phyloP scores from a whole-genome alignment of 805 yeast species.

The Kluyveromyces siamensis region DNA sequence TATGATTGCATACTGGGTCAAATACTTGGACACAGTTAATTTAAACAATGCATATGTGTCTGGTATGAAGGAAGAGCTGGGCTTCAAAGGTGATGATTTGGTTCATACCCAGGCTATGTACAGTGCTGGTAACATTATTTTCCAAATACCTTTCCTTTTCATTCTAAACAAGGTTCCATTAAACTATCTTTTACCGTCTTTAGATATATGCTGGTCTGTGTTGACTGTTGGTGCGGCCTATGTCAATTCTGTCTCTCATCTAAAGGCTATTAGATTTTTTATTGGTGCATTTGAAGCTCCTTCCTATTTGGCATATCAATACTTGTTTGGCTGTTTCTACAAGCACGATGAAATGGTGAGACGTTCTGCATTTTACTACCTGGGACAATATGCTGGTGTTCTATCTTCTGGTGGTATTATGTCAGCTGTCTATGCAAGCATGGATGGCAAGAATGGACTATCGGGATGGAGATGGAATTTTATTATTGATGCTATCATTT shows the following conservation, averaged over 20 bases:
- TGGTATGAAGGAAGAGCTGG: slow-evolving; percentile 49
- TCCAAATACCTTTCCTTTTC: slow-evolving; percentile 56
- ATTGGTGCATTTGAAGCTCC: slow-evolving; percentile 60
- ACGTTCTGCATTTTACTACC: slow-evolving; percentile 53
- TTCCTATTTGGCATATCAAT: slow-evolving; percentile 50
- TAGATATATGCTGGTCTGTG: slow-evolving; percentile 54
- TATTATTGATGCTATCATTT: slow-evolving; percentile 53
- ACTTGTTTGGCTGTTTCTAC: slow-evolving; percentile 50
- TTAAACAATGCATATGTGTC: slow-evolving; percentile 58
- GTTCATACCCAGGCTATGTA: slow-evolving; percentile 51
- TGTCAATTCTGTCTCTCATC: slow-evolving; percentile 36
- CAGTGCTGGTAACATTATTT: slow-evolving; percentile 48
- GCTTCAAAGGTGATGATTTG: slow-evolving; percentile 53
- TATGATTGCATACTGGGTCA: slow-evolving; percentile 58
- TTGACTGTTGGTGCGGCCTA: slow-evolving; percentile 45
- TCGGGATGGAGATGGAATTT: slow-evolving; percentile 71
- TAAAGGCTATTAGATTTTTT: slow-evolving; percentile 52
- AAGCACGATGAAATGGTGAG: slow-evolving; percentile 47
- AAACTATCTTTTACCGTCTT: slow-evolving; percentile 36
- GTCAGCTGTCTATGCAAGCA: slow-evolving; percentile 39
- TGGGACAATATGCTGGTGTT: slow-evolving; percentile 55
- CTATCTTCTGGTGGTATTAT: slow-evolving; percentile 57
- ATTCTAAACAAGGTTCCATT: slow-evolving; percentile 45
- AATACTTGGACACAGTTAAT: slow-evolving; percentile 51
- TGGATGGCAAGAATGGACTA: slow-evolving; percentile 44